Evolutionary conservation across 2,329 filamentous ascomycete genomes (phyloP), one percentile per base, ranked within the genome.

Genomic region (Dothideomycetes sp.): DNA sequence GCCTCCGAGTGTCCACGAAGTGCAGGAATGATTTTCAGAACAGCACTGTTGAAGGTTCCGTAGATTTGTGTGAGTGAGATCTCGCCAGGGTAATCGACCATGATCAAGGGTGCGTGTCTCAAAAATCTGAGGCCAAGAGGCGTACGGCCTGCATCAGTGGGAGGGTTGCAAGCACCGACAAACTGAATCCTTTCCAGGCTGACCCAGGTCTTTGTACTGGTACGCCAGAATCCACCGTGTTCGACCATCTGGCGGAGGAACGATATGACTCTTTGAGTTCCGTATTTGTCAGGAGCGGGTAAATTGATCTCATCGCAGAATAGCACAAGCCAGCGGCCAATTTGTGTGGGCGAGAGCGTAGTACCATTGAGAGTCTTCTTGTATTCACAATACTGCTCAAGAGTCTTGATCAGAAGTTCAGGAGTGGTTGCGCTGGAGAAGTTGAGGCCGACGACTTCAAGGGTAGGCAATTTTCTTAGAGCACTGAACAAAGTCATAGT

Each of bases 251-350:
- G 91, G 52, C 93, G 80, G 50, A 99, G 64, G 74, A 99, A 98
- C 5, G 91, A 93, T 49, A 98, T 98, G 23, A 91, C 91, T 47
- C 91, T 80, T 62, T 98, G 91, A 2, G 93, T 98, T 41, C 88
- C 89, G 60, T 99, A 99, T 54, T 87, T 89, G 65, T 99, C 91
- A 3, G 91, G 91, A 4, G 91, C 89, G 5, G 91, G 91, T 70
- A 99, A 73, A 64, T 99, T 99, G 67, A 99, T 98, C 62, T 99
- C 91, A 59, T 99, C 91, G 55, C 91, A 99, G 73, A 99, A 99
- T 47, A 99, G 78, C 32, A 99, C 89, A 25, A 99, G 74, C 91
- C 91, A 99, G 51, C 89, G 82, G 16, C 91, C 91, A 53, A 98
- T 94, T 60, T 98, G 93, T 5, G 83, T 94, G 0, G 91, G 91